Percentiles rank a stretch among this genome's conserved stretches.
phyloP scores from a whole-genome alignment of 179 eudicot species.

The Amaranthus tricolor region DNA sequence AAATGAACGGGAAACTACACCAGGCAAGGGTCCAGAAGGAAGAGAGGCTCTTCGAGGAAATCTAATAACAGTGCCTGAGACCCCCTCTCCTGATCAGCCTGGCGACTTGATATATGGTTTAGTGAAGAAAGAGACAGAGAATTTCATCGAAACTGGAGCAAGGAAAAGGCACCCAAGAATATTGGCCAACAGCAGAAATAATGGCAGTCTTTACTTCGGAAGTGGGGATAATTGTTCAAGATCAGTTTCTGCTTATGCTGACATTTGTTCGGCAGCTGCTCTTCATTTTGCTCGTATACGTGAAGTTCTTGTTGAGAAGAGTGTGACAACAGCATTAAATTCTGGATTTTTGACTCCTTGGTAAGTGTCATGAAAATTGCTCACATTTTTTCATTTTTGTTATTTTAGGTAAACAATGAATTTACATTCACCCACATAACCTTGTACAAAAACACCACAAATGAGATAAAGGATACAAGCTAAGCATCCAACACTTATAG shows the following conservation, averaged over 20 bases:
- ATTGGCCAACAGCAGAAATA: constrained; percentile 44
- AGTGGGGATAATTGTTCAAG: constrained; percentile 46
- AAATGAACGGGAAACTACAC: constrained; percentile 63
- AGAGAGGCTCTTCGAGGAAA: constrained; percentile 67
- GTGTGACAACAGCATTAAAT: constrained; percentile 81
- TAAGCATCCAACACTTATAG: too few species aligned
- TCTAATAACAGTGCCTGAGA: constrained; percentile 91
- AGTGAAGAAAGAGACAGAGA: constrained; percentile 76
- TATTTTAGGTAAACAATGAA: background rate
- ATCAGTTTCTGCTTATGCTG: constrained; percentile 75
- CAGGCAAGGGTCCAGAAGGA: constrained; percentile 67
- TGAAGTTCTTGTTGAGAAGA: constrained; percentile 84
- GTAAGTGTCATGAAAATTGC: constrained; percentile 34
- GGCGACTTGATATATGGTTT: constrained; percentile 52
- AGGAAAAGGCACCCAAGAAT: constrained; percentile 74
- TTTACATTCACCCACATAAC: too few species aligned
- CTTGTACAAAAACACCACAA: too few species aligned
- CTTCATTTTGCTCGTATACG: constrained; percentile 93
- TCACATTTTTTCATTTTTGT: background rate
- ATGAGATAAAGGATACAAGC: too few species aligned
- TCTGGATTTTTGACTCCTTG: constrained; percentile 94
- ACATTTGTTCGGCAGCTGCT: constrained; percentile 85
- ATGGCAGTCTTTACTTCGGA: constrained; percentile 49
- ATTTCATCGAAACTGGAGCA: constrained; percentile 72
- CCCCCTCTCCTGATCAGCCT: constrained; percentile 97